Conservation (phyloP, 768 basidiomycete species). For the Pleurotus tuoliensis region DNA sequence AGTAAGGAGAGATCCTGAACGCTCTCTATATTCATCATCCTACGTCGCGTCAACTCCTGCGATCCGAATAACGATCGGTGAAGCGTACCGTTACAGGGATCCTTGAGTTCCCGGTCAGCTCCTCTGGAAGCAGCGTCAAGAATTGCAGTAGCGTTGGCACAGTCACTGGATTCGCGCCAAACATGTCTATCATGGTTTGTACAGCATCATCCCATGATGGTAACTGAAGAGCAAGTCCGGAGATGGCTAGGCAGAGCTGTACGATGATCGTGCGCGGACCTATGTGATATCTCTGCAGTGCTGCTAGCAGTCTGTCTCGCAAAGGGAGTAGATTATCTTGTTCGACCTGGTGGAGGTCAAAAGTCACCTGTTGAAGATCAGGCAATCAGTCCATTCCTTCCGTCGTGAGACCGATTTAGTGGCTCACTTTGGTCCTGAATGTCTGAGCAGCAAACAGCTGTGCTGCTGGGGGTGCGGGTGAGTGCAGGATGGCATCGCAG, state of each 20-base stretch:
- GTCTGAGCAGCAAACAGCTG: slow-evolving; percentile 97
- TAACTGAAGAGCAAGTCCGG: slow-evolving; percentile 88
- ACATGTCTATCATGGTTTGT: slow-evolving; percentile 74
- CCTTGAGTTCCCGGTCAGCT: slow-evolving; percentile 75
- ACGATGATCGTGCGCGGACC: slow-evolving; percentile 84
- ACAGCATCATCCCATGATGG: slow-evolving; percentile 82
- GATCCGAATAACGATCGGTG: neutral
- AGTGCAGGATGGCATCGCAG: slow-evolving; percentile 86
- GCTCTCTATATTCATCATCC: slow-evolving; percentile 74
- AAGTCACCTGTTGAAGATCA: slow-evolving; percentile 69
- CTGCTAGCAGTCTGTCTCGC: slow-evolving; percentile 81
- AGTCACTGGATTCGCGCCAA: slow-evolving; percentile 79
- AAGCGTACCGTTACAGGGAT: slow-evolving; percentile 82
- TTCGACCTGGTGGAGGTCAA: slow-evolving; percentile 90
- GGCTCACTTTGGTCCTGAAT: slow-evolving; percentile 84
- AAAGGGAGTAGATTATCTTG: slow-evolving; percentile 67
- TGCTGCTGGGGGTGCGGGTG: slow-evolving; percentile 69
- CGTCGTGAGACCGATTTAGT: slow-evolving; percentile 4
- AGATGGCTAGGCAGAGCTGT: slow-evolving; percentile 86
- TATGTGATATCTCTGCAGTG: slow-evolving; percentile 64
- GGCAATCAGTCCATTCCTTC: slow-evolving; percentile 17
- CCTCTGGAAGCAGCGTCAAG: slow-evolving; percentile 87
- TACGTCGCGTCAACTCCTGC: slow-evolving; percentile 22
- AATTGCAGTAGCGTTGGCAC: slow-evolving; percentile 88
- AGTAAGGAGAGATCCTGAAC: slow-evolving; percentile 59